Base-by-base conservation (phyloP, 345 rosid genomes). In the Iberis pinnata region DNA sequence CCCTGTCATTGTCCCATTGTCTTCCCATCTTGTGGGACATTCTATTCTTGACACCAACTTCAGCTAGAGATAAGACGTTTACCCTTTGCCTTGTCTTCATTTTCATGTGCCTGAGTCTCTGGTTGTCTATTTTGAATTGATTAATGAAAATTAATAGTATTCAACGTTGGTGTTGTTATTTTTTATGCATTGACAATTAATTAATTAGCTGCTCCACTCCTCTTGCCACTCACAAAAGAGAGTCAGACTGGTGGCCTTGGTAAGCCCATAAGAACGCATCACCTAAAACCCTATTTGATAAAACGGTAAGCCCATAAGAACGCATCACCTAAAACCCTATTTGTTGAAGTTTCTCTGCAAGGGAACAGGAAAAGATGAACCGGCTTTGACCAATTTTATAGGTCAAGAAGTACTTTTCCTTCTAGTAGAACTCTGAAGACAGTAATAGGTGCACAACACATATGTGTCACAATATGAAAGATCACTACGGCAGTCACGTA, bases 361-460 rank as follows among this genome's bases (percentile, higher is more conserved):
- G n/a, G n/a, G n/a, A n/a, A n/a, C n/a, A n/a, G n/a, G n/a, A n/a
- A n/a, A n/a, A n/a, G n/a, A n/a, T 58, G 65, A 64, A 82, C 88
- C 46, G 63, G 73, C 2, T 67, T 57, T 0, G 71, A 75, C 22
- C 51, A 70, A 1, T 46, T 59, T 51, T 46, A 67, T 27, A 8
- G 61, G 13, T 50, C 49, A 5, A 48, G 33, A 8, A 38, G 55
- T 3, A n/a, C n/a, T n/a, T 43, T 26, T 12, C 80, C 81, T 56
- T 82, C 72, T 5, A 76, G 35, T 0, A 82, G 69, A 77, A 50
- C 42, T 33, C 10, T 57, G 15, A 89, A 70, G 19, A 89, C 81
- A 0, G 89, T 78, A 6, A n/a, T n/a, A n/a, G 97, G 95, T 4
- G 82, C 97, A 13, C 81, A 89, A 20, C 78, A 68, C 87, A 89